Percentiles rank a stretch among this genome's conserved stretches.
phyloP scores from a whole-genome alignment of 768 basidiomycete genomes.

The Xerocomellus chrysenteron region DNA sequence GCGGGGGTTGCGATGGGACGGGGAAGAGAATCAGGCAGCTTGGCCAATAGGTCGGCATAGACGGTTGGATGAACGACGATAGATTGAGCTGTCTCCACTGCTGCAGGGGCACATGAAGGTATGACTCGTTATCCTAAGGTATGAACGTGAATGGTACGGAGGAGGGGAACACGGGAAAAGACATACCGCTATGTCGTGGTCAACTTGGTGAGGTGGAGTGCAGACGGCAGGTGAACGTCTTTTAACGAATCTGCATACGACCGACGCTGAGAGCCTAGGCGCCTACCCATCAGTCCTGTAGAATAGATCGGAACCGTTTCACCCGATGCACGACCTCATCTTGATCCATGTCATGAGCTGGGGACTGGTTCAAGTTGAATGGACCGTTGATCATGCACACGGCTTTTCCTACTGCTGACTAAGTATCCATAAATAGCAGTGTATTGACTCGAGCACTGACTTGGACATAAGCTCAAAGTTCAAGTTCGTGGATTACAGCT shows the following conservation, averaged over 20 bases:
- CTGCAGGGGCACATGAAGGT: constrained; percentile 71
- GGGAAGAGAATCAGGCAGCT: constrained; percentile 56
- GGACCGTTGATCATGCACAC: neutral
- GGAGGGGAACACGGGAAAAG: neutral
- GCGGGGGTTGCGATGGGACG: constrained; percentile 58
- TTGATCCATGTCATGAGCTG: constrained; percentile 7
- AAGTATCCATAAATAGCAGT: constrained; percentile 6
- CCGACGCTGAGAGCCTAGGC: constrained; percentile 51
- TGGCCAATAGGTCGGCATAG: constrained; percentile 54
- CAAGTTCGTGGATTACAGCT: neutral
- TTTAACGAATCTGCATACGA: constrained; percentile 68
- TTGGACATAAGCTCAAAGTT: neutral
- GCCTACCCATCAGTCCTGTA: neutral
- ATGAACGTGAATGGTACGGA: neutral
- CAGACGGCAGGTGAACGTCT: constrained; percentile 69
- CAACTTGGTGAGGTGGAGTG: constrained; percentile 54
- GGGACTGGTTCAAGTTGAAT: neutral
- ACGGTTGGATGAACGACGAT: constrained; percentile 63
- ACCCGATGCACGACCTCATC: constrained; percentile 34
- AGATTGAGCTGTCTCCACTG: constrained; percentile 83
- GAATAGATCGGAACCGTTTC: constrained; percentile 41
- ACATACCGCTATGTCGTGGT: constrained; percentile 56
- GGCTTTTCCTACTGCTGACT: constrained; percentile 3
- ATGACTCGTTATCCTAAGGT: constrained; percentile 68
- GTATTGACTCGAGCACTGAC: neutral